Evolutionary conservation across 805 yeast genomes (phyloP), one percentile per base, ranked within the genome.

Genomic region (Ogataea trehalophila): DNA sequence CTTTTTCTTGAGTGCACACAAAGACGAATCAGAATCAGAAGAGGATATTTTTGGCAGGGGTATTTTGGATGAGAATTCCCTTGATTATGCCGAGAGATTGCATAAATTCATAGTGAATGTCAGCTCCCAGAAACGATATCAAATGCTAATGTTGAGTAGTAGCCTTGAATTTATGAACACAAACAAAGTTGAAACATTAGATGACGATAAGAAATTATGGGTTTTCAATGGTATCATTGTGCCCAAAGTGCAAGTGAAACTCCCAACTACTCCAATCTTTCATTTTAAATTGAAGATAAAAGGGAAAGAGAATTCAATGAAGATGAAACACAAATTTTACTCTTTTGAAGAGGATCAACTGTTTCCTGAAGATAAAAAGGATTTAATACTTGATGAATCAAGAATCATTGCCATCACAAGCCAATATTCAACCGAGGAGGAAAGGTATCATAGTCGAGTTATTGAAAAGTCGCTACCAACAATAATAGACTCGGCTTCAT

Each of bases 401-500:
- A 26, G 36, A 15, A 42, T 52, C 11, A 37, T 39, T 8, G 43
- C 33, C 4, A 23, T 37, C 11, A 33, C 44, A 6, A 38, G 41
- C 13, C 37, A 45, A 5, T 43, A 45, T 15, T 16, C 33, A 1
- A 47, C 43, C 23, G 43, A 45, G 1, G 54, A 53, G 20, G 49
- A 49, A 11, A 23, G 41, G 3, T 44, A 51, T 31, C 47, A 54
- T 33, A 44, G 41, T 18, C 18, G 44, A 1, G 56, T 57, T 1
- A 33, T 61, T 15, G 33, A 43, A 35, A 51, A 50, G 15, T 57
- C 67, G 0, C 37, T 68, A 15, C 77, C 79, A 1, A 52, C 57
- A 13, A 42, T 75, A 2, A 37, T 73, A 9, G 82, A 79, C 48
- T 65, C 74, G 17, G 79, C 77, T 2, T 73, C 72, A 13, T 79